phyloP scores from a whole-genome alignment of 768 basidiomycete species.

The Boletus rufocinnamomeus region DNA sequence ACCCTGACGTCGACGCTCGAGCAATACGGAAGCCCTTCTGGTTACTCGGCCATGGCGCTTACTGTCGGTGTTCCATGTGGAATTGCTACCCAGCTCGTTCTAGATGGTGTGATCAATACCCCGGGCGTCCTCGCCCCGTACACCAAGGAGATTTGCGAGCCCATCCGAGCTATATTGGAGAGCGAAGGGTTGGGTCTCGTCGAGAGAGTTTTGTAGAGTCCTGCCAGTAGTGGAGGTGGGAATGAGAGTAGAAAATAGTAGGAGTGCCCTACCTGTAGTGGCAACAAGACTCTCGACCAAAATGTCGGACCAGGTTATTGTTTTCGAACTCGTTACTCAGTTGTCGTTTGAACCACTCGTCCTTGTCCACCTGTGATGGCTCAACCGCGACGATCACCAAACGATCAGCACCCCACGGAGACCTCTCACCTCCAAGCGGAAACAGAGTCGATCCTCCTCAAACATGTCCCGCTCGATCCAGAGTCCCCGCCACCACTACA shows the following conservation, averaged over 20 bases:
- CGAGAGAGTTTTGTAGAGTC: conserved; percentile 61
- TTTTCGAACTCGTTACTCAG: not conserved
- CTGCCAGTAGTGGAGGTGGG: not conserved
- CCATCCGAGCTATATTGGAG: conserved; percentile 66
- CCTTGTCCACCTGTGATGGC: conserved; percentile 15
- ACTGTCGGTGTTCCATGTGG: conserved; percentile 94
- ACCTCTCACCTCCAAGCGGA: conserved; percentile 65
- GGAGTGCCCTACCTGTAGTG: not conserved
- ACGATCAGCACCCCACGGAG: conserved; percentile 60
- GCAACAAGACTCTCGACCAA: not conserved
- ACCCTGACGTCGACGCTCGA: conserved; percentile 91
- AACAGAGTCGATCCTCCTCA: conserved; percentile 65
- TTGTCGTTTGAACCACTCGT: not conserved
- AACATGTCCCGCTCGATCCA: conserved; percentile 47
- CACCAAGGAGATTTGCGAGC: conserved; percentile 79
- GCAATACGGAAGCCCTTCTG: conserved; percentile 76
- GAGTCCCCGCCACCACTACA: conserved; percentile 46
- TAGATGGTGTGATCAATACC: conserved; percentile 79
- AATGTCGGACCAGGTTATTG: not conserved
- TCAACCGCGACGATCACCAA: conserved; percentile 40
- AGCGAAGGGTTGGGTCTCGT: conserved; percentile 72
- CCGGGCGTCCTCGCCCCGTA: conserved; percentile 89
- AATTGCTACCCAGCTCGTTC: conserved; percentile 86
- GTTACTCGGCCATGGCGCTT: conserved; percentile 88
- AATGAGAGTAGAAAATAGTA: not conserved